Evolutionary conservation across 805 yeast genomes (phyloP), one percentile per base, ranked within the genome.

Genomic region (Schizosaccharomyces japonicus): DNA sequence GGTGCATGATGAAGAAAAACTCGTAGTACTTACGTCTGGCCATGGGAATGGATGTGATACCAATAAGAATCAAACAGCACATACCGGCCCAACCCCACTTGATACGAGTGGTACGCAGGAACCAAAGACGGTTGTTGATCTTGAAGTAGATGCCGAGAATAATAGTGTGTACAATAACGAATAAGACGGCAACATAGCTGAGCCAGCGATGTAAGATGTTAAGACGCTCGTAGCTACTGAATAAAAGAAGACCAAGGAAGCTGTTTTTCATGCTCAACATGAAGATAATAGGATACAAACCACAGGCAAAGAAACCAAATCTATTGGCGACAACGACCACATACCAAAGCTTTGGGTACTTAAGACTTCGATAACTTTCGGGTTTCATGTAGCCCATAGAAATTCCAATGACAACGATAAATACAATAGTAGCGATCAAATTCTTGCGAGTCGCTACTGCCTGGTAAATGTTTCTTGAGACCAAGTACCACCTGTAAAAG

Each of bases 261-360:
- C 23, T 36, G 4, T 36, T 36, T 19, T 36, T 36, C 23, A 36
- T 19, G 27, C 42, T 36, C 27, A 36, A 36, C 17, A 36, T 19
- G 42, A 19, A 36, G 5, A 27, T 19, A 15, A 36, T 23, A 11
- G 23, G 23, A 11, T 19, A 36, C 10, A 36, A 10, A 1, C 42
- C 42, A 3, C 25, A 36, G 5, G 42, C 25, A 2, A 36, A 27
- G 11, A 2, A 36, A 2, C 42, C 42, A 11, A 36, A 10, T 36
- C 42, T 8, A 19, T 25, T 27, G 27, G 42, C 42, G 13, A 36
- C 23, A 11, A 25, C 42, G 27, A 23, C 8, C 23, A 36, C 17
- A 23, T 36, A 19, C 42, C 42, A 36, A 11, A 19, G 27, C 5
- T 21, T 19, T 17, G 46, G 32, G 51, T n/a, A n/a, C n/a, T n/a